Evolutionary conservation across 257 asterid genomes (phyloP).

Genomic region (Paraleonurus japonicus): DNA sequence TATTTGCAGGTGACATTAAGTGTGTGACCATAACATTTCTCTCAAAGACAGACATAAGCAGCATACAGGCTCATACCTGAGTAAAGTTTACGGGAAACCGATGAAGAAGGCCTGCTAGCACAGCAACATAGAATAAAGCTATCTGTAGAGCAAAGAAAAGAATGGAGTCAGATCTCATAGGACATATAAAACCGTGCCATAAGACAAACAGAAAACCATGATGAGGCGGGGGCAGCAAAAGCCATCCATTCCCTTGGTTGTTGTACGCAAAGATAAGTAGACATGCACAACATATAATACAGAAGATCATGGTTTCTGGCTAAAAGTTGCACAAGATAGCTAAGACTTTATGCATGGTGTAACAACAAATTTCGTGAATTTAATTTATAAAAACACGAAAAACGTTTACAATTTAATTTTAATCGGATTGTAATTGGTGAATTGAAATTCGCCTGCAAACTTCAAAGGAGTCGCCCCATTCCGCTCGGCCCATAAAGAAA

Average conservation of each 20-base stretch:
- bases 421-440: no score
- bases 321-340: background rate
- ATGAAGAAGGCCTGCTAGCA: conserved; percentile 92
- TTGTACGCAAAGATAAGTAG: background rate
- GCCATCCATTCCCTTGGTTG: background rate
- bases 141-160: conserved; percentile 52
- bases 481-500: no score
- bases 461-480: no score
- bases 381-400: no score
- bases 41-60: conserved; percentile 9
- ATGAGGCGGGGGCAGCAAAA: background rate
- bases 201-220: conserved; percentile 14
- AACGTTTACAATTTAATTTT: no score
- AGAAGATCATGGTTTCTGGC: background rate
- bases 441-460: no score
- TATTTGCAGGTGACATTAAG: conserved; percentile 25
- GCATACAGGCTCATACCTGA: conserved; percentile 53
- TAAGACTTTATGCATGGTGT: no score
- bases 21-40: conserved; percentile 7
- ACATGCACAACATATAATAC: background rate
- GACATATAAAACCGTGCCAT: background rate
- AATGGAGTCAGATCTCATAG: conserved; percentile 13
- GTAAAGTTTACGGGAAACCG: conserved; percentile 89
- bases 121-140: conserved; percentile 85
- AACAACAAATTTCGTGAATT: no score